Evolutionary conservation across 345 rosid genomes (phyloP).

Genomic region (Brassica nigra): DNA sequence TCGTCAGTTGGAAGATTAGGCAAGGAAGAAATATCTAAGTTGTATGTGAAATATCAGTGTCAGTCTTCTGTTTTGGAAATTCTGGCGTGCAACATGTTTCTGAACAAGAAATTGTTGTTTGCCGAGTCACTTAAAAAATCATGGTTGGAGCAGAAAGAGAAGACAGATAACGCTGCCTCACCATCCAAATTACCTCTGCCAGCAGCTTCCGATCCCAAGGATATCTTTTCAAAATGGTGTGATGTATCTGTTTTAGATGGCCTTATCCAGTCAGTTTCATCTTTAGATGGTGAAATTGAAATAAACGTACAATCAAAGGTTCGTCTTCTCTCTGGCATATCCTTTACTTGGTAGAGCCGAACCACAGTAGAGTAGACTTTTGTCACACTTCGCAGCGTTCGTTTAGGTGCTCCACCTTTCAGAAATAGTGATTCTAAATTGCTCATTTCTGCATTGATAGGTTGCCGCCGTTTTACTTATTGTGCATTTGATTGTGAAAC

Average conservation of each 20-base stretch:
- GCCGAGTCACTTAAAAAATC: constrained; percentile 54
- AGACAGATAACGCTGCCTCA: constrained; percentile 34
- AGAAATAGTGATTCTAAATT: constrained; percentile 5
- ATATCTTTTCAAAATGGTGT: constrained; percentile 63
- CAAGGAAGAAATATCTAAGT: constrained; percentile 47
- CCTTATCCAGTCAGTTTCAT: constrained; percentile 61
- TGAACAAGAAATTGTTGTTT: constrained; percentile 68
- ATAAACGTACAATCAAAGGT: constrained; percentile 52
- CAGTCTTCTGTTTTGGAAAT: constrained; percentile 73
- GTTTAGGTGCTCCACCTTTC: constrained; percentile 15
- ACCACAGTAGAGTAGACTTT: neutral
- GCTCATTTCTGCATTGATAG: constrained; percentile 47
- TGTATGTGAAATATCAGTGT: constrained; percentile 61
- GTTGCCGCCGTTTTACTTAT: constrained; percentile 65
- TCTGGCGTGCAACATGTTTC: constrained; percentile 75
- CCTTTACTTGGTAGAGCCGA: constrained; percentile 17
- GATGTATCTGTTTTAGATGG: constrained; percentile 54
- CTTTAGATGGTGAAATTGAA: constrained; percentile 55
- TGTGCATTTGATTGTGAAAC: constrained; percentile 69
- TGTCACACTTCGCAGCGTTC: constrained; percentile 10
- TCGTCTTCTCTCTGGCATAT: constrained; percentile 6
- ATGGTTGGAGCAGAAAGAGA: constrained; percentile 41
- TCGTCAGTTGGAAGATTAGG: constrained; percentile 45
- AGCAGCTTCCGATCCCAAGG: constrained; percentile 47
- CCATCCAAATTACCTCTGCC: constrained; percentile 39